A percentile compares a stretch with the other conserved stretches of the same genome.
Conservation (phyloP, 306 rosid species). For the Delonix regia region DNA sequence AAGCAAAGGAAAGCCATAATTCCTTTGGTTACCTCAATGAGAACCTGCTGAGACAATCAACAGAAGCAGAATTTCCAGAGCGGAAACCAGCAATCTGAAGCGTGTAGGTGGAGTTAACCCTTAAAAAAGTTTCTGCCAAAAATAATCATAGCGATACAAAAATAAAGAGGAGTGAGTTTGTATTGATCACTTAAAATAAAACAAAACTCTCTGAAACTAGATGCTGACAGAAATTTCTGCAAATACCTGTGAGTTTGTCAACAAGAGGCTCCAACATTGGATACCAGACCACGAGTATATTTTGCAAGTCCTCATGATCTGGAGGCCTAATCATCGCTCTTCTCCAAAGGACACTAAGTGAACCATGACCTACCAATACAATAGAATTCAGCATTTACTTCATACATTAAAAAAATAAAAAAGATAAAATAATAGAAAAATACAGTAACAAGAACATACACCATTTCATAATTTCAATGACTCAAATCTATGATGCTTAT, state of each 20-base stretch:
- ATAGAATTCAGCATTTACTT: conserved; percentile 7
- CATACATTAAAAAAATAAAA: background rate
- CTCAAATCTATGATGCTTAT: background rate
- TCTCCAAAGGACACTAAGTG: conserved; percentile 77
- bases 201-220: background rate
- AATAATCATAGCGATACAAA: background rate
- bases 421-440: background rate
- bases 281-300: conserved; percentile 61
- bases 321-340: conserved; percentile 72
- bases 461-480: background rate
- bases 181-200: background rate
- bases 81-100: conserved; percentile 53
- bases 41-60: conserved; percentile 56
- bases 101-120: conserved; percentile 48
- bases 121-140: conserved; percentile 74
- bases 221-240: background rate
- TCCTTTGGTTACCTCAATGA: conserved; percentile 63
- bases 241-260: conserved; percentile 63
- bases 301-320: conserved; percentile 58
- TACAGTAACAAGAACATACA: background rate
- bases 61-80: conserved; percentile 49
- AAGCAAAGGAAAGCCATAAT: conserved; percentile 3
- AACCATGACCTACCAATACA: conserved; percentile 60
- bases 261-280: conserved; percentile 61
- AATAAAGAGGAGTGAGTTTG: background rate